Evolutionary conservation across 371 early-diverging fungal species (phyloP).

Genomic region (Saksenaea oblongispora): DNA sequence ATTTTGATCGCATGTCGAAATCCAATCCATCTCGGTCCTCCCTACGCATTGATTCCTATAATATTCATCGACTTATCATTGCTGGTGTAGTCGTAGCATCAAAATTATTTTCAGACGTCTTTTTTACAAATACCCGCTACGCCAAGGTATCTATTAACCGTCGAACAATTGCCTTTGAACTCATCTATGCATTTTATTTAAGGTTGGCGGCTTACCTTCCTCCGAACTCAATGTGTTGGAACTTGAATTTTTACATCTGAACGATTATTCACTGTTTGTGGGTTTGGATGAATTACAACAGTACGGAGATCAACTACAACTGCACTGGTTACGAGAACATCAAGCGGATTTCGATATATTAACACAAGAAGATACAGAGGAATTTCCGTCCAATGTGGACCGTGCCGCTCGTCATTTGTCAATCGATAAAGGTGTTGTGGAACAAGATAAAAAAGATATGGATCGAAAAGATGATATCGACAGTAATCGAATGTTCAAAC

Average conservation of each 20-base stretch:
- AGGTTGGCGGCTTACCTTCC: constrained; percentile 92
- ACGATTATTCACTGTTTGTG: constrained; percentile 78
- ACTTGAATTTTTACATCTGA: constrained; percentile 75
- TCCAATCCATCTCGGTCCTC: constrained; percentile 42
- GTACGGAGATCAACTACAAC: constrained; percentile 71
- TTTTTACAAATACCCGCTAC: constrained; percentile 89
- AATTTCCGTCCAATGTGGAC: not conserved
- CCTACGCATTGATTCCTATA: constrained; percentile 82
- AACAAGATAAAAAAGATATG: constrained; percentile 10
- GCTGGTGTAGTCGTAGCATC: constrained; percentile 79
- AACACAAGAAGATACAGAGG: not conserved
- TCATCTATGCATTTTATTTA: constrained; percentile 10
- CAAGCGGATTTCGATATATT: constrained; percentile 8
- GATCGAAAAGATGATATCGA: constrained; percentile 18
- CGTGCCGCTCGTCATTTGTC: constrained; percentile 22
- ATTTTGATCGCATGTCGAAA: constrained; percentile 77
- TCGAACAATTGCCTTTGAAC: constrained; percentile 5
- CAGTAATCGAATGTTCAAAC: constrained; percentile 18
- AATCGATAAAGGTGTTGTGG: constrained; percentile 15
- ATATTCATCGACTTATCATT: constrained; percentile 88
- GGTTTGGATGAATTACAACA: constrained; percentile 76
- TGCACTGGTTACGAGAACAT: constrained; percentile 56
- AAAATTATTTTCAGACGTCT: constrained; percentile 88
- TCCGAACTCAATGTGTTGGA: constrained; percentile 88
- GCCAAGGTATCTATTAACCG: constrained; percentile 62